A percentile compares a stretch with the other conserved stretches of the same genome.
These are phyloP conservation scores for Tremella mesenterica DNA, from an alignment of 768 basidiomycete genomes.

Conservation along the genomic window DNA sequence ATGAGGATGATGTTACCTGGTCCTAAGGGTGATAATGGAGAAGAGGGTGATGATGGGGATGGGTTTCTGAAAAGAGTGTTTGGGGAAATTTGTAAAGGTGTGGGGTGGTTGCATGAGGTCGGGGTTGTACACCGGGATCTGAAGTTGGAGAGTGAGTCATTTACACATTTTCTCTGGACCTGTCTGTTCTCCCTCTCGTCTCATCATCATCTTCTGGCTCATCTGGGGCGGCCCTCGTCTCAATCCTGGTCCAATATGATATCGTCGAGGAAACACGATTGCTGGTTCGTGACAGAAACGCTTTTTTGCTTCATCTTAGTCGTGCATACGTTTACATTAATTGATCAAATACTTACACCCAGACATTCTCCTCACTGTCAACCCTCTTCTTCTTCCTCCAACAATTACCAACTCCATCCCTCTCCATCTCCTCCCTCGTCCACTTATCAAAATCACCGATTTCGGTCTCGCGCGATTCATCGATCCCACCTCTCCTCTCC, in stretches of 20 bases:
- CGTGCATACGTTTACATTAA: not conserved
- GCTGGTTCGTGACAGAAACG: too few species aligned
- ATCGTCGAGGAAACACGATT: too few species aligned
- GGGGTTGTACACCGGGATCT: constrained; percentile 83
- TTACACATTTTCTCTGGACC: not conserved
- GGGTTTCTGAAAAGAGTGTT: constrained; percentile 60
- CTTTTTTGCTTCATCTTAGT: too few species aligned
- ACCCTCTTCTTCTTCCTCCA: constrained; percentile 44
- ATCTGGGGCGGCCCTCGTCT: too few species aligned
- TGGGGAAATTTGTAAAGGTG: constrained; percentile 65
- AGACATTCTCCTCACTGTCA: constrained; percentile 69
- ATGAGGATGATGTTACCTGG: constrained; percentile 45
- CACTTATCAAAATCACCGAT: constrained; percentile 74
- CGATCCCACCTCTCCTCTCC: constrained; percentile 54
- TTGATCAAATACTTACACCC: not conserved
- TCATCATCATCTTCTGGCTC: constrained; percentile 2
- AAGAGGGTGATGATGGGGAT: constrained; percentile 11
- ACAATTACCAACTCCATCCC: constrained; percentile 35
- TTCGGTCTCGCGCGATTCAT: constrained; percentile 84
- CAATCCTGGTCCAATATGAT: too few species aligned
- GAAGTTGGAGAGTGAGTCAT: constrained; percentile 57
- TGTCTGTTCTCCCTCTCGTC: not conserved
- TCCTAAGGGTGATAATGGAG: constrained; percentile 3
- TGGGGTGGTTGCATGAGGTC: constrained; percentile 79
- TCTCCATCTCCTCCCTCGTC: constrained; percentile 40